Conservation (phyloP, 768 basidiomycete genomes). For the Leccinum olivaceopallidum region DNA sequence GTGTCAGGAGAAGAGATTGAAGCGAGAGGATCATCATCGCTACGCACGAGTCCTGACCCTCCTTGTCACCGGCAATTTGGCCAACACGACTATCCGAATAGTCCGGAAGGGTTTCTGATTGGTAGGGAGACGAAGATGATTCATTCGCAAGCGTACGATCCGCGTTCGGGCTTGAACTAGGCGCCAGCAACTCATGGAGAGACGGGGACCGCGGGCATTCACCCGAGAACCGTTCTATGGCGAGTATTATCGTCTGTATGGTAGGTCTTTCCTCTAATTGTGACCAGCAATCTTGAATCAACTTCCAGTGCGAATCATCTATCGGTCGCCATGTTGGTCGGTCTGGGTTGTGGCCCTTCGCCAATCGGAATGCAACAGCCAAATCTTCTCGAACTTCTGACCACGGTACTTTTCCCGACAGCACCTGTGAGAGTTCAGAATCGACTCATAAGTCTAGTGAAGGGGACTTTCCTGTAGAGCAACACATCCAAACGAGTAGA, state of each 20-base stretch:
- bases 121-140: too few relatives aligned
- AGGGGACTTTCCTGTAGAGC: neutral
- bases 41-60: too few relatives aligned
- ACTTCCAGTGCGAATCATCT: neutral
- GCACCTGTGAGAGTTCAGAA: neutral
- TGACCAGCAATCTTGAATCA: neutral
- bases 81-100: too few relatives aligned
- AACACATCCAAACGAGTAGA: neutral
- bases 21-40: too few relatives aligned
- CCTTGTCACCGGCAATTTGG: too few relatives aligned
- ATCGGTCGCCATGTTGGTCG: neutral
- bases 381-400: neutral
- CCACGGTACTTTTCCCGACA: neutral
- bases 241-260: neutral
- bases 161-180: neutral
- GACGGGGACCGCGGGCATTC: neutral
- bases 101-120: too few relatives aligned
- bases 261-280: neutral
- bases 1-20: too few relatives aligned
- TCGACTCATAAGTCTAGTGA: neutral
- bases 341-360: neutral
- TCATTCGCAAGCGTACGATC: too few relatives aligned
- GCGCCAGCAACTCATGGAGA: neutral
- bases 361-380: neutral
- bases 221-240: neutral